Evolutionary conservation across 495 filamentous ascomycete genomes (phyloP), one percentile per base, ranked within the genome.

Genomic region (Beverwykella pulmonaria): DNA sequence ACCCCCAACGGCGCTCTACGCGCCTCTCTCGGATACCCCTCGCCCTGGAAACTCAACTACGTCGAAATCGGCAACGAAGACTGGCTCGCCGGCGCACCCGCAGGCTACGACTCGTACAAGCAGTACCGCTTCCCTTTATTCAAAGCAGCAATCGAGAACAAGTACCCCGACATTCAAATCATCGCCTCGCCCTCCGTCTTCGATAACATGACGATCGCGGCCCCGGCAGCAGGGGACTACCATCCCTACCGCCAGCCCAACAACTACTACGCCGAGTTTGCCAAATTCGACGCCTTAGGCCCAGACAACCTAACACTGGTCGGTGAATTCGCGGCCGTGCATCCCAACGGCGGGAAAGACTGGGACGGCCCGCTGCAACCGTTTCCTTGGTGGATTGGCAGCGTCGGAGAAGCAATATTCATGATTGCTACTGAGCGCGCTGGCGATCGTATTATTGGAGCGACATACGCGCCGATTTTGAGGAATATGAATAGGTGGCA

Each of bases 51-150:
- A 0, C 75, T 85, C 44, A 75, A 75, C 0, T 83, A 78, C 48
- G 77, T 85, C 56, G 82, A 84, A 71, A 74, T 84, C 39, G 84
- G 84, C 54, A 86, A 86, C 62, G 84, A 86, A 69, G 84, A 87
- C 65, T 80, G 80, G 64, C 75, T 83, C 14, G 75, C 68, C 39
- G 56, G 49, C 22, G 76, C 78, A 1, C 83, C 83, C 68, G 55
- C 75, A 6, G 59, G 59, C 36, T 68, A 46, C 59, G 52, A 68
- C 14, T 63, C 65, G 3, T 68, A 68, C 65, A 50, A 22, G 17
- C 15, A 48, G 7, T 82, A 83, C 69, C 79, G 82, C 0, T 82
- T 80, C 65, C 48, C 64, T 3, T 70, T 72, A 19, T 79, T 83
- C 63, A 77, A 78, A 49, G 68, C 83, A 27, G 82, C 82, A n/a